Conservation (phyloP, 805 yeast genomes). For the Pichia manshurica region DNA sequence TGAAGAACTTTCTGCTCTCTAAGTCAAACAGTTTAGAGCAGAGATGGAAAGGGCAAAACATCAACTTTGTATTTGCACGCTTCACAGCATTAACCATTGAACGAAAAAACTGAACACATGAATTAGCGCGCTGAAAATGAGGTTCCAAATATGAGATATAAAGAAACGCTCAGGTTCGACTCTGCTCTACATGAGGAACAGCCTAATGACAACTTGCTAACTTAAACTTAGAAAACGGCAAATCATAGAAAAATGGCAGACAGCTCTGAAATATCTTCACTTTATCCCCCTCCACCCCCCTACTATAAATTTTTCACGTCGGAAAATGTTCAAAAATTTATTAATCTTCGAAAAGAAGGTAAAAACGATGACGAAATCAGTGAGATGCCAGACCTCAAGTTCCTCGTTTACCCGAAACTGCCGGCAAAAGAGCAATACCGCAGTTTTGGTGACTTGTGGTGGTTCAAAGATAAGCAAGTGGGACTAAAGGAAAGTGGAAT, state of each 20-base stretch:
- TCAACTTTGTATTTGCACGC: too few species aligned
- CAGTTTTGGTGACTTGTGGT: conserved; percentile 90
- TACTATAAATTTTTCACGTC: conserved; percentile 67
- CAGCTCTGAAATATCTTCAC: conserved; percentile 39
- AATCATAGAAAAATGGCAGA: conserved; percentile 1
- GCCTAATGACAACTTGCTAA: too few species aligned
- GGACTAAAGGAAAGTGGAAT: conserved; percentile 73
- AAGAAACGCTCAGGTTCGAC: too few species aligned
- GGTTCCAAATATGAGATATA: too few species aligned
- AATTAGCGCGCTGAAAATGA: too few species aligned
- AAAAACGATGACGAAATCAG: conserved; percentile 21
- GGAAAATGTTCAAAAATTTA: conserved; percentile 50
- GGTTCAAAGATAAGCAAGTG: conserved; percentile 69
- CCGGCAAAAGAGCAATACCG: conserved; percentile 67
- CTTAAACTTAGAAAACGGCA: not conserved
- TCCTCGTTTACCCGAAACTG: conserved; percentile 56
- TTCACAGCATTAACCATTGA: too few species aligned
- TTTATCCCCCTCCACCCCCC: conserved; percentile 95
- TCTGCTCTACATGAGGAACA: too few species aligned
- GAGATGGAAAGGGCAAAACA: too few species aligned
- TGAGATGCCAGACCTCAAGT: conserved; percentile 39
- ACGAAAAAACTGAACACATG: too few species aligned
- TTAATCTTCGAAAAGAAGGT: conserved; percentile 22
- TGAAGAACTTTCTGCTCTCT: too few species aligned
- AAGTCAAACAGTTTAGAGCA: too few species aligned